Evolutionary conservation across 805 yeast species (phyloP), one percentile per base, ranked within the genome.

Genomic region (Vanderwaltozyma polyspora): DNA sequence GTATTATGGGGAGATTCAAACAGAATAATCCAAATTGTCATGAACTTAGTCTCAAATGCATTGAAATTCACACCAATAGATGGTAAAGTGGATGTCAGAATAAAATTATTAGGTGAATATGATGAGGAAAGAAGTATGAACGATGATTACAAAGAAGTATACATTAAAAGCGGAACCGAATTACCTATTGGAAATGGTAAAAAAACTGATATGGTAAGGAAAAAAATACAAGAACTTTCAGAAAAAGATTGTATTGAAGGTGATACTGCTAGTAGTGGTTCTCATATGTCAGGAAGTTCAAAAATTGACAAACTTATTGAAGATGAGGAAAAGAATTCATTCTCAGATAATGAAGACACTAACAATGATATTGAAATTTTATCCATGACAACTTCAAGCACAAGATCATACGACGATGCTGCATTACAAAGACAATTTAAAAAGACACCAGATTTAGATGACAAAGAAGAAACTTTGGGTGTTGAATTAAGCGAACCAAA

Each of bases 61-160:
- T 64, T 91, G 47, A 91, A 91, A 53, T 91, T 91, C 49, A 87
- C 97, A 0, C 95, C 95, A 0, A 80, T 76, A n/a, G 83, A 84
- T 39, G 97, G 96, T 3, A 68, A 71, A 11, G 93, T 87, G 11
- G 67, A 68, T 22, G 84, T 84, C 6, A 54, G 66, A 2, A 70
- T 80, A 41, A 70, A 66, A 41, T 55, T 79, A 12, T 35, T 79
- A 17, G 91, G 91, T 24, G 82, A 76, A 49, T 82, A 78, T 50
- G 91, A 80, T 48, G 68, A 63, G 46, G 61, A 51, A 19, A 53
- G 58, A 39, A 73, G 83, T 19, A 57, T 56, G 32, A 46, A 39
- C 0, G 51, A 46, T 7, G 54, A 68, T 27, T 72, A 56, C 44
- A 58, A 59, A 19, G 57, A 66, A 26, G 83, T 76, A 4, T 67